Conservation (phyloP, 2,329 filamentous ascomycete species). For the Dactylellina drechsleri region DNA sequence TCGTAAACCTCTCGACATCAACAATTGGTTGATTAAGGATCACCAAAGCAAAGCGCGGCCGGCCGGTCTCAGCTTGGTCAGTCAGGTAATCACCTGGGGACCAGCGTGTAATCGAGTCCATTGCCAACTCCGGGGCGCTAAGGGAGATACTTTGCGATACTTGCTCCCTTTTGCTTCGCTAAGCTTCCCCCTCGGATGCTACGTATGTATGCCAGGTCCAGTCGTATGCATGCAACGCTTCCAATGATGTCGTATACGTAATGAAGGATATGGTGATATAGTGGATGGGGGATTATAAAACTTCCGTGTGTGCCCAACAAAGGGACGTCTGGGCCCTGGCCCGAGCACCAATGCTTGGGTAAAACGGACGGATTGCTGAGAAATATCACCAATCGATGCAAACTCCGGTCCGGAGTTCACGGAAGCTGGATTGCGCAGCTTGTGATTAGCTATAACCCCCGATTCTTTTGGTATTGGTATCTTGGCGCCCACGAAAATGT, state of each 20-base stretch:
- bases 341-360: neutral
- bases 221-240: neutral
- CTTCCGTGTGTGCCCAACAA: conserved; percentile 1
- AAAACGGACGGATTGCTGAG: neutral
- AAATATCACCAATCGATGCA: conserved; percentile 22
- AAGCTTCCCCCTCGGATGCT: neutral
- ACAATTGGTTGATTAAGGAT: conserved; percentile 72
- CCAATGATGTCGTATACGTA: conserved; percentile 1
- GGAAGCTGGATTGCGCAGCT: conserved; percentile 25
- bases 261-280: conserved; percentile 1
- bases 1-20: conserved; percentile 61
- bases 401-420: conserved; percentile 30
- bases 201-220: conserved; percentile 1
- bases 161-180: neutral
- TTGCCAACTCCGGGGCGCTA: conserved; percentile 58
- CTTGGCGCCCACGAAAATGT: too few species aligned
- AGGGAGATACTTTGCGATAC: conserved; percentile 17
- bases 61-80: conserved; percentile 55
- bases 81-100: conserved; percentile 60
- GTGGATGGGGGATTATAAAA: too few species aligned
- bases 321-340: neutral
- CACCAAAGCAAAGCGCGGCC: conserved; percentile 65
- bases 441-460: conserved; percentile 23
- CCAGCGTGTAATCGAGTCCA: conserved; percentile 63
- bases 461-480: too few species aligned